Base-by-base conservation (phyloP, 495 filamentous ascomycete genomes). In the Tricharina praecox region DNA sequence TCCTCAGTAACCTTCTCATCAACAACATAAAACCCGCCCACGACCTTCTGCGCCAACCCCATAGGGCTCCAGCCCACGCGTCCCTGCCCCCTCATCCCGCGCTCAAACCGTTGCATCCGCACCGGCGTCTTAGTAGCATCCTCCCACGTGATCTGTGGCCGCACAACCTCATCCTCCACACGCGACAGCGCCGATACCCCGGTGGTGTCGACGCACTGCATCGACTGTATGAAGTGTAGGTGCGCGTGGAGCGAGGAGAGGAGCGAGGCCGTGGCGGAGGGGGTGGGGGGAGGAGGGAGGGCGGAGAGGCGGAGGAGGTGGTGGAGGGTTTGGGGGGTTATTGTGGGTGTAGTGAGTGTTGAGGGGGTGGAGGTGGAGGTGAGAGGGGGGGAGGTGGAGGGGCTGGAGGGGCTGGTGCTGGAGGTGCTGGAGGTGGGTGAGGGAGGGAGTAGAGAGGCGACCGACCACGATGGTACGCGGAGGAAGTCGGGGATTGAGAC, bases 301-400 rank as follows among this genome's bases (percentile, higher is more conserved):
- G 90, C 85, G 4, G 86, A 93, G 49, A 97, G 77, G 13, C 84
- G 81, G 33, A 93, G 78, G 9, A 99, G 79, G 64, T 95, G 90
- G 50, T 74, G 75, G 1, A 97, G 72, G 57, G 65, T 67, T 13
- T 55, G 3, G 1, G 64, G 51, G 1, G 68, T 68, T 53, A 75
- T 68, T 78, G 66, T 48, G 30, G 63, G 55, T 48, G n/a, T n/a
- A n/a, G n/a, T n/a, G n/a, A n/a, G n/a, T n/a, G n/a, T n/a, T n/a
- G n/a, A n/a, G n/a, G n/a, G n/a, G n/a, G n/a, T n/a, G n/a, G n/a
- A n/a, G n/a, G n/a, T n/a, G n/a, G n/a, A n/a, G n/a, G n/a, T n/a
- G n/a, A n/a, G n/a, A n/a, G n/a, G n/a, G n/a, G n/a, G n/a, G n/a
- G n/a, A n/a, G n/a, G n/a, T n/a, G n/a, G n/a, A n/a, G n/a, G n/a